A percentile compares a stretch with the other conserved stretches of the same genome.
phyloP scores from a whole-genome alignment of 1,284 basidiomycete genomes.

The Leccinum pachyderme region DNA sequence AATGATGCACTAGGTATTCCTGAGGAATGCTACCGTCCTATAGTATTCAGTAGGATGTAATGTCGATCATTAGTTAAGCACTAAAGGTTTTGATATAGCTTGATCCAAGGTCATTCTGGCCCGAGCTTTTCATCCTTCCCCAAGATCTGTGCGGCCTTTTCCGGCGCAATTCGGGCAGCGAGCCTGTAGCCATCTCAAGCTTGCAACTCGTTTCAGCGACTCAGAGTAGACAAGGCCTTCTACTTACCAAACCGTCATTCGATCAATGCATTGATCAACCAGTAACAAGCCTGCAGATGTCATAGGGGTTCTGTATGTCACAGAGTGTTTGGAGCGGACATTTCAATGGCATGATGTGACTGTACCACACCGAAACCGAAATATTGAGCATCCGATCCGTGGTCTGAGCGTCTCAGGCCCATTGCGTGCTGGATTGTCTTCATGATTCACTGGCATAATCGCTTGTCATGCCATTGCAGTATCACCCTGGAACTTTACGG shows the following conservation, averaged over 20 bases:
- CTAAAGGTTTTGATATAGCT: not conserved
- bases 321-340: not conserved
- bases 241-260: not conserved
- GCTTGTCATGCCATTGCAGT: too few species aligned
- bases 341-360: not conserved
- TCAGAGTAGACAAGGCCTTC: not conserved
- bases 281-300: not conserved
- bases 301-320: not conserved
- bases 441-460: too few species aligned
- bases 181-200: not conserved
- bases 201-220: not conserved
- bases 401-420: too few species aligned
- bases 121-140: not conserved
- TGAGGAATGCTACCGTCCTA: not conserved
- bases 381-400: too few species aligned
- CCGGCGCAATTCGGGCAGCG: not conserved
- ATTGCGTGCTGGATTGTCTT: too few species aligned
- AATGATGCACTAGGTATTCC: not conserved
- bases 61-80: not conserved
- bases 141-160: not conserved
- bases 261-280: not conserved
- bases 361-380: not conserved
- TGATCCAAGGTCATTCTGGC: not conserved
- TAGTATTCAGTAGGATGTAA: not conserved
- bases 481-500: too few species aligned